Percentiles rank a stretch among this genome's conserved stretches.
These are phyloP conservation scores for Diplodia intermedia DNA, from an alignment of 2,329 filamentous ascomycete genomes.

Conservation along the genomic window DNA sequence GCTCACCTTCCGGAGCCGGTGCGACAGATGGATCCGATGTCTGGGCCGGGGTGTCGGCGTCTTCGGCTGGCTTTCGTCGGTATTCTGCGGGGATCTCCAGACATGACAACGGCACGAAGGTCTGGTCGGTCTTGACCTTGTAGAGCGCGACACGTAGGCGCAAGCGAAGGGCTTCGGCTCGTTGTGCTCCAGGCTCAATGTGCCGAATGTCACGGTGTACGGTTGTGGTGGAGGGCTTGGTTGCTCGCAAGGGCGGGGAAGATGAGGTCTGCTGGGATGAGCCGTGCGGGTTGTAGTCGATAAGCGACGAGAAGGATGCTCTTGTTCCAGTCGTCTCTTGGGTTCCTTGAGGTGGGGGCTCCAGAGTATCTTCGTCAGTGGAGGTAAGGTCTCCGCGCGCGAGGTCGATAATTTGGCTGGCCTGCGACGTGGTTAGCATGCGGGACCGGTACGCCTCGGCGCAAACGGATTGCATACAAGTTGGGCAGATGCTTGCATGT, in stretches of 20 bases:
- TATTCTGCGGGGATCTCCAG: constrained; percentile 50
- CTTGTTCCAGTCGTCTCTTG: constrained; percentile 45
- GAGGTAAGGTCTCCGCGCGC: constrained; percentile 41
- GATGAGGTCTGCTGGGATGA: constrained; percentile 37
- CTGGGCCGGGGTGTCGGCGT: constrained; percentile 8
- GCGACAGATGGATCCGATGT: constrained; percentile 38
- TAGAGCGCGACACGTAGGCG: constrained; percentile 76
- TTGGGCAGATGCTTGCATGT: constrained; percentile 15
- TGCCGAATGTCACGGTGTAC: constrained; percentile 4
- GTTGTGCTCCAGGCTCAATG: constrained; percentile 49
- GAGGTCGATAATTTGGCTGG: constrained; percentile 35
- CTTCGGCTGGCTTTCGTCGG: constrained; percentile 38
- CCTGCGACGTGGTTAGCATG: constrained; percentile 21
- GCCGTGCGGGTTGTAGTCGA: constrained; percentile 53
- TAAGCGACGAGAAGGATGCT: constrained; percentile 55
- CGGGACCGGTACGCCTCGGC: neutral
- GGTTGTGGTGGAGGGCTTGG: constrained; percentile 13
- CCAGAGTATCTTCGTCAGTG: constrained; percentile 46
- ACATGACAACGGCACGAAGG: constrained; percentile 67
- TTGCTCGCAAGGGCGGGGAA: constrained; percentile 22
- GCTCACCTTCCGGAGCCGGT: constrained; percentile 36
- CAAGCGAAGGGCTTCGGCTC: constrained; percentile 70
- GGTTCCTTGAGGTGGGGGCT: constrained; percentile 37
- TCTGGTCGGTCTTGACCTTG: constrained; percentile 77
- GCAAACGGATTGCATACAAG: neutral